Conservation (phyloP, 768 basidiomycete genomes). For the Boletus pseudopeckii region DNA sequence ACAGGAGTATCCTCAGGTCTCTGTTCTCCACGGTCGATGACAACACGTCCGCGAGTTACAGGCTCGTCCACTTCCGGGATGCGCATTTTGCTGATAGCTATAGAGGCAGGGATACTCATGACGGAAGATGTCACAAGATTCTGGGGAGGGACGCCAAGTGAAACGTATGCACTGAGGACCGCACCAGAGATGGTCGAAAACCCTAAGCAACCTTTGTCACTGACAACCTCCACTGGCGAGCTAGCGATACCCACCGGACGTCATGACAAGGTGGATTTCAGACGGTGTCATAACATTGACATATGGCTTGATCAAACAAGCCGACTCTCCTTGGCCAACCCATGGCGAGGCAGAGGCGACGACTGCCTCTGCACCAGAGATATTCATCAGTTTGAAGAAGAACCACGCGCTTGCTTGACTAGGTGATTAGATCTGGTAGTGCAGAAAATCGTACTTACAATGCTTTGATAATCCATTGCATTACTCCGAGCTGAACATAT, state of each 20-base stretch:
- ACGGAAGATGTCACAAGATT: slow-evolving; percentile 86
- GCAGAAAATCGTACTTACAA: slow-evolving; percentile 49
- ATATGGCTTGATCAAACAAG: slow-evolving; percentile 81
- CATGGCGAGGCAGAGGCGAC: slow-evolving; percentile 93
- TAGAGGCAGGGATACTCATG: slow-evolving; percentile 94
- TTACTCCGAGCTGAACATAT: slow-evolving; percentile 58
- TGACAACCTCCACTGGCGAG: neutral
- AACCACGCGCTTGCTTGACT: slow-evolving; percentile 67
- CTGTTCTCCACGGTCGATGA: slow-evolving; percentile 73
- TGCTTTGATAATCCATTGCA: slow-evolving; percentile 90
- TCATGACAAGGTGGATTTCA: slow-evolving; percentile 86
- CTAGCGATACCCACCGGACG: slow-evolving; percentile 53
- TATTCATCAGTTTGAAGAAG: slow-evolving; percentile 88
- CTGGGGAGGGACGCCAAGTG: slow-evolving; percentile 69
- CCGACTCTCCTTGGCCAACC: slow-evolving; percentile 88
- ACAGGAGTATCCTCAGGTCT: slow-evolving; percentile 52
- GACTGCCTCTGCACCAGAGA: slow-evolving; percentile 93
- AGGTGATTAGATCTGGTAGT: neutral
- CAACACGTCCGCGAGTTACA: slow-evolving; percentile 76
- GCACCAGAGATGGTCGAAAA: slow-evolving; percentile 94
- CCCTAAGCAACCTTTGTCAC: slow-evolving; percentile 30
- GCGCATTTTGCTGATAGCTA: slow-evolving; percentile 87
- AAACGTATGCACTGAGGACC: slow-evolving; percentile 82
- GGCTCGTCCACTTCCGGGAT: slow-evolving; percentile 83
- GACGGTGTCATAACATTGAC: slow-evolving; percentile 82